phyloP scores from a whole-genome alignment of 2,329 filamentous ascomycete species.

The Fusarium globosum region DNA sequence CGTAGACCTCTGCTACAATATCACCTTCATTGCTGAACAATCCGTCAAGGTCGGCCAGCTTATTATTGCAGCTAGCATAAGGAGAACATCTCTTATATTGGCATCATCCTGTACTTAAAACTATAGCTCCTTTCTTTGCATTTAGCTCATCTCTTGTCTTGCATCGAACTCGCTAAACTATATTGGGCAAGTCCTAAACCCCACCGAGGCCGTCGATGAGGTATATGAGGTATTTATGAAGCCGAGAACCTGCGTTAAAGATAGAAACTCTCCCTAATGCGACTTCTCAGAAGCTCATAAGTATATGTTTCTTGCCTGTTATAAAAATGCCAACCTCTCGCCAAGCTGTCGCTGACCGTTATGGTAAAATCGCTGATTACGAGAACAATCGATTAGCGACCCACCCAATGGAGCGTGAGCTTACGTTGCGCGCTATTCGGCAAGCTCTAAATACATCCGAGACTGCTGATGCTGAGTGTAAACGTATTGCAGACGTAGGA shows the following conservation, averaged over 20 bases:
- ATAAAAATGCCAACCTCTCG: neutral
- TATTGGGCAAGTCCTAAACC: neutral
- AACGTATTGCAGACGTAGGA: neutral
- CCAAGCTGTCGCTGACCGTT: neutral
- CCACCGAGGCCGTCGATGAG: neutral
- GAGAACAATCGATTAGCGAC: neutral
- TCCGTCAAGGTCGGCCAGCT: constrained; percentile 51
- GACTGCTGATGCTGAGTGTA: neutral
- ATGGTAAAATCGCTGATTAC: neutral
- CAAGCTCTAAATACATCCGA: neutral
- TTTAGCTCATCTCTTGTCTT: neutral
- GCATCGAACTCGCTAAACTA: neutral
- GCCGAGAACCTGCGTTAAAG: rapidly evolving
- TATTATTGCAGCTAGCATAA: no score
- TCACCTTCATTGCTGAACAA: constrained; percentile 65
- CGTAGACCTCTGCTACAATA: constrained; percentile 65
- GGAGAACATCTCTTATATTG: no score
- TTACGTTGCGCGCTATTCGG: neutral
- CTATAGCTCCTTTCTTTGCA: neutral
- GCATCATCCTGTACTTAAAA: no score
- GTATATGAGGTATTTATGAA: neutral
- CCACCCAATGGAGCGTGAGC: neutral
- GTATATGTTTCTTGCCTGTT: rapidly evolving
- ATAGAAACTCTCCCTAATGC: rapidly evolving
- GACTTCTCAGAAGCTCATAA: rapidly evolving